These are phyloP conservation scores for Phtheirospermum japonicum DNA, from an alignment of 257 asterid genomes.

Conservation along the genomic window DNA sequence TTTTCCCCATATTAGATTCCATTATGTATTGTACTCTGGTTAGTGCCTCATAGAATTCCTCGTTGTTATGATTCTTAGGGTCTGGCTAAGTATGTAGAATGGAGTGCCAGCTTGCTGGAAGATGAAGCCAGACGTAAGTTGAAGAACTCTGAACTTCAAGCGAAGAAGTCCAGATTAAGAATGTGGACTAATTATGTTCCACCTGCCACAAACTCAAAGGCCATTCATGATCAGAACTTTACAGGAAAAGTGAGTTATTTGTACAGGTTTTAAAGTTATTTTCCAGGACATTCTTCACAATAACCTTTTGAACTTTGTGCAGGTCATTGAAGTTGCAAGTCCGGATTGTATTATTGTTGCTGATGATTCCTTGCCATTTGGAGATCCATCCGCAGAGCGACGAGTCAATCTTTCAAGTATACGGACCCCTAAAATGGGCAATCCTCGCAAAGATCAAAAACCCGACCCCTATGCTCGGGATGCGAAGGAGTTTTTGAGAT, in stretches of 20 bases:
- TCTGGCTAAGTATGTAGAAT: slow-evolving; percentile 78
- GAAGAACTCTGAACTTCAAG: slow-evolving; percentile 86
- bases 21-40: not conserved
- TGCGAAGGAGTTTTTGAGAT: slow-evolving; percentile 90
- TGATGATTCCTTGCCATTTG: slow-evolving; percentile 86
- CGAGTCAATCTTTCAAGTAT: slow-evolving; percentile 96
- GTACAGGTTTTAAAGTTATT: slow-evolving; percentile 7
- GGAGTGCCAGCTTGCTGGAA: slow-evolving; percentile 88
- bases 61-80: slow-evolving; percentile 48
- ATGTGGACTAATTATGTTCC: slow-evolving; percentile 88
- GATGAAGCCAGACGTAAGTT: slow-evolving; percentile 67
- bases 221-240: slow-evolving; percentile 93
- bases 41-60: slow-evolving; percentile 20
- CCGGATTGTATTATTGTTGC: slow-evolving; percentile 88
- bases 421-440: slow-evolving; percentile 89
- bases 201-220: slow-evolving; percentile 85
- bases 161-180: slow-evolving; percentile 72
- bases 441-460: slow-evolving; percentile 91
- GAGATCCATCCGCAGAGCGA: slow-evolving; percentile 93
- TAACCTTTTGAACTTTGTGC: slow-evolving; percentile 28
- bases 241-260: slow-evolving; percentile 67
- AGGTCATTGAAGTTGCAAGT: slow-evolving; percentile 95
- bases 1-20: not conserved
- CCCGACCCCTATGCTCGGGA: slow-evolving; percentile 98
- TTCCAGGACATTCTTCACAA: not conserved